phyloP scores from a whole-genome alignment of 1,284 basidiomycete genomes.

The Trichosporon sp. region DNA sequence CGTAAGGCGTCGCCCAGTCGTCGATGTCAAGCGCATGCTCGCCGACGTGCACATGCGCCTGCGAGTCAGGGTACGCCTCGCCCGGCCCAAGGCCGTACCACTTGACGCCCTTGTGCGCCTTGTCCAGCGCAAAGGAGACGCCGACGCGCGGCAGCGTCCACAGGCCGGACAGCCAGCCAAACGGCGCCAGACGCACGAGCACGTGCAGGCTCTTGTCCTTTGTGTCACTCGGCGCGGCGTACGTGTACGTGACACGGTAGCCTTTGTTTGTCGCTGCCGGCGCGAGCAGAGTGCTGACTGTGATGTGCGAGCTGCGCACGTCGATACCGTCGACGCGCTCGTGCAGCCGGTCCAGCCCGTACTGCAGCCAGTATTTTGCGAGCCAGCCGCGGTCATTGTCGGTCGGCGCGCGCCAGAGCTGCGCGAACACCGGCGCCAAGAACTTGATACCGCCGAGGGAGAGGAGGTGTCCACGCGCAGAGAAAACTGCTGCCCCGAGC shows the following conservation, averaged over 20 bases:
- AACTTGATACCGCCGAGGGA: slow-evolving; percentile 7
- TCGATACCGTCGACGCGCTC: slow-evolving; percentile 4
- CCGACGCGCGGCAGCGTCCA: slow-evolving; percentile 20
- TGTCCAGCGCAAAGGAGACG: slow-evolving; percentile 15
- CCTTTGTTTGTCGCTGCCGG: slow-evolving; percentile 12
- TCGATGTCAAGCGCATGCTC: slow-evolving; percentile 16
- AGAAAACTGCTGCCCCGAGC: slow-evolving; percentile 15
- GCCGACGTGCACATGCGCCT: slow-evolving; percentile 9
- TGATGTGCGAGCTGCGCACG: neutral
- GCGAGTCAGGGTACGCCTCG: slow-evolving; percentile 21
- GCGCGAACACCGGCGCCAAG: neutral
- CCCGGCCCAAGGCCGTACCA: slow-evolving; percentile 20
- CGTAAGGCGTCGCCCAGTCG: slow-evolving; percentile 22
- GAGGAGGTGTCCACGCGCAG: slow-evolving; percentile 11
- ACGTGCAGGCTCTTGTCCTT: neutral
- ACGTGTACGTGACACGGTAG: slow-evolving; percentile 10
- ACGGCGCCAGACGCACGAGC: slow-evolving; percentile 3
- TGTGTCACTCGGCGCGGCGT: neutral
- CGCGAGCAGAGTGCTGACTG: slow-evolving; percentile 4
- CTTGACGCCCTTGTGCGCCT: slow-evolving; percentile 6
- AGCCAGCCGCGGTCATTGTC: slow-evolving; percentile 24
- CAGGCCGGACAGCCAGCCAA: slow-evolving; percentile 14
- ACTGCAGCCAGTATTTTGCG: neutral
- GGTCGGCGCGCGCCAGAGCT: slow-evolving; percentile 27
- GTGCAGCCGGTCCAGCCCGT: neutral